phyloP scores from a whole-genome alignment of 495 filamentous ascomycete species.

The Xylaria nigripes region DNA sequence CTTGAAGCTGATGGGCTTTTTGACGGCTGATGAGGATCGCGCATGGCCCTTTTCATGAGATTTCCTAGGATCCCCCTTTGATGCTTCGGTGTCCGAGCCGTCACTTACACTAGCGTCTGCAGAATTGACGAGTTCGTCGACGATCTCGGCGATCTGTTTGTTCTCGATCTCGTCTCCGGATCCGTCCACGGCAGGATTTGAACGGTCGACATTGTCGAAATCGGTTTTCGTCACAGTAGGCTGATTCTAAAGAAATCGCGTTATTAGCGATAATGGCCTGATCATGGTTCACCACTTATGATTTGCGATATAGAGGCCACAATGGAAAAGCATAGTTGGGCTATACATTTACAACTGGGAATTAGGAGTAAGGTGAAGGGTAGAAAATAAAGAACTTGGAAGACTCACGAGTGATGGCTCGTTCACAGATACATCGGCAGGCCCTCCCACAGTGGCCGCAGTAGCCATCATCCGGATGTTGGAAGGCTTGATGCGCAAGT shows the following conservation, averaged over 20 bases:
- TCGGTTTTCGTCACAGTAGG: conserved; percentile 18
- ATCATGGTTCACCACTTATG: neutral
- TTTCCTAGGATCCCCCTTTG: conserved; percentile 43
- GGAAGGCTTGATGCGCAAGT: conserved; percentile 18
- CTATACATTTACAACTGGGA: neutral
- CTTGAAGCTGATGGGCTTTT: conserved; percentile 86
- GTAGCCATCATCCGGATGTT: conserved; percentile 49
- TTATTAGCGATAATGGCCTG: conserved; percentile 12
- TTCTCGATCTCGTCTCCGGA: conserved; percentile 39
- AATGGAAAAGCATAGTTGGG: neutral
- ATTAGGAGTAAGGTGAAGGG: neutral
- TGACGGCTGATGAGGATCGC: conserved; percentile 60
- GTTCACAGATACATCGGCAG: conserved; percentile 34
- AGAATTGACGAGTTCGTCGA: conserved; percentile 44
- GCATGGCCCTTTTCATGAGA: conserved; percentile 51
- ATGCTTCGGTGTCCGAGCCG: conserved; percentile 62
- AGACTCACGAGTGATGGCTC: conserved; percentile 13
- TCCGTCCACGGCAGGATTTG: conserved; percentile 38
- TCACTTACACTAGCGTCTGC: conserved; percentile 52
- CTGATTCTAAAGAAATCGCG: conserved; percentile 18
- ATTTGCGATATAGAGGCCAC: neutral
- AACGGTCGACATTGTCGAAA: conserved; percentile 37
- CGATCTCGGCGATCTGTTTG: conserved; percentile 43
- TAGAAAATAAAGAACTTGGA: neutral
- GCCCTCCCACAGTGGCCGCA: conserved; percentile 43